A percentile compares a stretch with the other conserved stretches of the same genome.
These are phyloP conservation scores for Leishmania tropica DNA, from an alignment of 208 protist genomes.

Conservation along the genomic window DNA sequence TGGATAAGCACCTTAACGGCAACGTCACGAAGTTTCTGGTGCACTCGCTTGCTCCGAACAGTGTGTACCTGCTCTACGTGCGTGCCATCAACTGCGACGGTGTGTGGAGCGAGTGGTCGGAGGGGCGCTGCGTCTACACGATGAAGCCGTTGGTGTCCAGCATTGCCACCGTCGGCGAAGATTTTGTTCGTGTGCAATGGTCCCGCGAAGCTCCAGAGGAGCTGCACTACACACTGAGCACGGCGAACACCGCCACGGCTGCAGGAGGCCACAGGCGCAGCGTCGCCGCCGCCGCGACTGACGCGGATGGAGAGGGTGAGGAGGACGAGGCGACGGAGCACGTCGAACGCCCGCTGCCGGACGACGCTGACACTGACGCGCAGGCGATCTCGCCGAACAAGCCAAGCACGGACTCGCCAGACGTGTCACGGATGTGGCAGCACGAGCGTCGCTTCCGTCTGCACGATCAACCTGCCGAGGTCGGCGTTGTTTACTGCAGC, in stretches of 20 bases:
- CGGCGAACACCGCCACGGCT: neutral
- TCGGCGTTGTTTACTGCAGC: slow-evolving; percentile 55
- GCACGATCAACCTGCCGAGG: slow-evolving; percentile 52
- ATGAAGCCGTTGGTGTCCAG: slow-evolving; percentile 74
- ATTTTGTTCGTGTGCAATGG: slow-evolving; percentile 85
- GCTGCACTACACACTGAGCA: slow-evolving; percentile 34
- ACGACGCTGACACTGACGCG: neutral
- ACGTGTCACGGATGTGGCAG: slow-evolving; percentile 18
- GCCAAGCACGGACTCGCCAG: slow-evolving; percentile 17
- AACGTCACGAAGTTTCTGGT: slow-evolving; percentile 43
- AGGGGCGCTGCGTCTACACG: slow-evolving; percentile 81
- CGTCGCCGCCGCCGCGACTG: neutral
- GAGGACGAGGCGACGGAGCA: slow-evolving; percentile 2
- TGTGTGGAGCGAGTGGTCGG: slow-evolving; percentile 89
- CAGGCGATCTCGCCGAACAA: neutral
- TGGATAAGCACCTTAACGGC: slow-evolving; percentile 69
- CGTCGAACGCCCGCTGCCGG: neutral
- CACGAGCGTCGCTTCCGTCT: slow-evolving; percentile 39
- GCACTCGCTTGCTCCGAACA: slow-evolving; percentile 62
- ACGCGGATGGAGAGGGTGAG: neutral
- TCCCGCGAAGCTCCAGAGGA: slow-evolving; percentile 66
- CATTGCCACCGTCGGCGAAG: slow-evolving; percentile 81
- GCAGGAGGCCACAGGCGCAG: slow-evolving; percentile 2
- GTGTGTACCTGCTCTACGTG: slow-evolving; percentile 64
- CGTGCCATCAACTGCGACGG: slow-evolving; percentile 64